These are phyloP conservation scores for Daldinia sp. DNA, from an alignment of 2,329 filamentous ascomycete genomes.

Conservation along the genomic window DNA sequence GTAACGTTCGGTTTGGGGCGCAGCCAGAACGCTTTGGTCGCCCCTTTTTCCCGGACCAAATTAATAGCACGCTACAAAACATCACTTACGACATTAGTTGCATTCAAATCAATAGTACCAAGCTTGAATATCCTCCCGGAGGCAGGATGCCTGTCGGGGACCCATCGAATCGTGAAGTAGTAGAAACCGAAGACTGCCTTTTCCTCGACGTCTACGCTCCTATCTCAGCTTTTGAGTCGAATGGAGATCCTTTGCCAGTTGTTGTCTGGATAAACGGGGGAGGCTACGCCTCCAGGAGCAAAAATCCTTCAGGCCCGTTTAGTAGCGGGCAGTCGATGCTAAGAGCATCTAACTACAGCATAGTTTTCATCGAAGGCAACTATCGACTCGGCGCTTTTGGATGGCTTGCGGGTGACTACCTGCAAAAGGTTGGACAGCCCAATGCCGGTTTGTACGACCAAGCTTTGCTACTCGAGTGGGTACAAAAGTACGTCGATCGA, in stretches of 20 bases:
- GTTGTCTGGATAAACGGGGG: slow-evolving; percentile 58
- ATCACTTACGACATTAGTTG: background rate
- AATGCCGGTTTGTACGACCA: slow-evolving; percentile 54
- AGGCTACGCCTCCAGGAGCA: slow-evolving; percentile 54
- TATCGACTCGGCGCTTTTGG: slow-evolving; percentile 60
- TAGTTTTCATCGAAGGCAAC: slow-evolving; percentile 58
- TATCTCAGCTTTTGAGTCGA: background rate
- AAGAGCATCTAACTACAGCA: slow-evolving; percentile 47
- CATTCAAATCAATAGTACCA: background rate
- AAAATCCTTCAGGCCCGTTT: slow-evolving; percentile 39
- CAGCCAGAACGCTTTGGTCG: background rate
- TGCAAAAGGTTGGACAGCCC: slow-evolving; percentile 52
- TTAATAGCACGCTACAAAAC: background rate
- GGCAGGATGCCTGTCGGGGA: background rate
- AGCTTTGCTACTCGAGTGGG: slow-evolving; percentile 54
- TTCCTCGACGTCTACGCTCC: background rate
- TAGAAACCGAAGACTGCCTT: background rate
- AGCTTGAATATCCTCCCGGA: background rate
- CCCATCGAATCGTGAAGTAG: background rate
- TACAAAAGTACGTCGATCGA: slow-evolving; percentile 49
- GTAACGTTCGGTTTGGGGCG: slow-evolving; percentile 5
- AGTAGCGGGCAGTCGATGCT: slow-evolving; percentile 52
- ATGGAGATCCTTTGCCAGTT: slow-evolving; percentile 51
- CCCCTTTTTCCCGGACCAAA: background rate
- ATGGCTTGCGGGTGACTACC: slow-evolving; percentile 56